Evolutionary conservation across 1,284 basidiomycete genomes (phyloP).

Genomic region (Mycosarcoma maydis): DNA sequence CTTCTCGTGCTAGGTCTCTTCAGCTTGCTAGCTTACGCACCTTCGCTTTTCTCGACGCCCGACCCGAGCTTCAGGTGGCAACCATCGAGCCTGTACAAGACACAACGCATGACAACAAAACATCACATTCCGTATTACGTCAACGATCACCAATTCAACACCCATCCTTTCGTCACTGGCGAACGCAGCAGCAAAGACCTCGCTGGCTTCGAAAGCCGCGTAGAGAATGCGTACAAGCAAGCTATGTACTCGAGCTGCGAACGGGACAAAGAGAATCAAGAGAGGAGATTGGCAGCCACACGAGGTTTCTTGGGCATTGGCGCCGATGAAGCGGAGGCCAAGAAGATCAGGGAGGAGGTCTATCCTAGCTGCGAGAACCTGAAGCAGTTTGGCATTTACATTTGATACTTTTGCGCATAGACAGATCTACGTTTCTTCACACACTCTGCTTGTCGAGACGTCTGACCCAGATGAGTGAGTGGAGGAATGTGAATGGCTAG

Average conservation of each 20-base stretch:
- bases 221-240: conserved; percentile 55
- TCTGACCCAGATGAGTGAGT: neutral
- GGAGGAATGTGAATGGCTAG: neutral
- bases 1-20: conserved; percentile 69
- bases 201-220: conserved; percentile 47
- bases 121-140: conserved; percentile 86
- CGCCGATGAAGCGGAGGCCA: conserved; percentile 50
- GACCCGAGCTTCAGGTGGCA: conserved; percentile 85
- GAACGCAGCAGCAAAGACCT: conserved; percentile 35
- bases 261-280: conserved; percentile 47
- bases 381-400: conserved; percentile 52
- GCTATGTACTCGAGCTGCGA: conserved; percentile 50
- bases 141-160: conserved; percentile 79
- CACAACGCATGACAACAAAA: conserved; percentile 71
- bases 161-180: conserved; percentile 73
- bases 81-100: conserved; percentile 61
- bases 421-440: neutral
- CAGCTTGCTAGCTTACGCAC: conserved; percentile 84
- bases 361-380: conserved; percentile 64
- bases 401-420: conserved; percentile 4
- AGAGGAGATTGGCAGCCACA: conserved; percentile 42
- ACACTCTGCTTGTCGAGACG: neutral
- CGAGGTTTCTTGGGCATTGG: conserved; percentile 59
- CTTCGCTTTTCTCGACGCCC: conserved; percentile 75
- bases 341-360: conserved; percentile 54